A percentile compares a stretch with the other conserved stretches of the same genome.
phyloP scores from a whole-genome alignment of 2,329 filamentous ascomycete species.

The Cladophialophora chaetospira region DNA sequence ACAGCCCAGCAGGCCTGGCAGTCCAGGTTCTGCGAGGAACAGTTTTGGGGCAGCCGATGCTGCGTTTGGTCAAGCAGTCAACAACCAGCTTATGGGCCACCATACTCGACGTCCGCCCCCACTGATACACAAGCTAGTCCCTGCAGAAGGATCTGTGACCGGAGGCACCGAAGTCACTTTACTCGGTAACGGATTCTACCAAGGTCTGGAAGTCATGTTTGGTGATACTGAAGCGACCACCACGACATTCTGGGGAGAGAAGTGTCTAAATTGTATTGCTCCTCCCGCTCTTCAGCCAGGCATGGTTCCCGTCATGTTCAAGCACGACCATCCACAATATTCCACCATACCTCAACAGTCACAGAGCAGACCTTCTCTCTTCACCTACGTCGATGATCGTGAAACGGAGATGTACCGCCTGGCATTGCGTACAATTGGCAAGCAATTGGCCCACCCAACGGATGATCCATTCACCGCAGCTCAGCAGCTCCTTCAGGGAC shows the following conservation, averaged over 20 bases:
- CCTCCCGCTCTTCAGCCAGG: conserved; percentile 70
- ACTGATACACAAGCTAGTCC: conserved; percentile 79
- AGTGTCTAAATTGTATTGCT: conserved; percentile 75
- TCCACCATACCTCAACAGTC: conserved; percentile 47
- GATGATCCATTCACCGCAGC: conserved; percentile 54
- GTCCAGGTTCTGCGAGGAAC: conserved; percentile 59
- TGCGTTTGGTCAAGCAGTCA: conserved; percentile 35
- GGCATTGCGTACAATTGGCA: conserved; percentile 48
- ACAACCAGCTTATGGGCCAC: conserved; percentile 32
- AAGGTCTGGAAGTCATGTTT: conserved; percentile 81
- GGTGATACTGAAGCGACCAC: conserved; percentile 69
- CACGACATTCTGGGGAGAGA: conserved; percentile 78
- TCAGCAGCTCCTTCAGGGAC: conserved; percentile 43
- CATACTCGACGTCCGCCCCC: conserved; percentile 59
- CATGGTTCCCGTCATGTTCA: conserved; percentile 70
- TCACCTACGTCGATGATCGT: conserved; percentile 66
- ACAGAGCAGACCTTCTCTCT: conserved; percentile 54
- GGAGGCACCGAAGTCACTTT: conserved; percentile 88
- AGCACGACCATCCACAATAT: conserved; percentile 55
- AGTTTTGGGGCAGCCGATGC: conserved; percentile 45
- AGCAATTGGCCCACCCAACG: conserved; percentile 49
- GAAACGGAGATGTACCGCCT: conserved; percentile 51
- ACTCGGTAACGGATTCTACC: conserved; percentile 76
- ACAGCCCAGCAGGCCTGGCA: conserved; percentile 76
- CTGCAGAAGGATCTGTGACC: conserved; percentile 75